Percentiles rank a stretch among this genome's conserved stretches.
These are phyloP conservation scores for Phellopilus nigrolimitatus DNA, from an alignment of 1,284 basidiomycete species.

Conservation along the genomic window DNA sequence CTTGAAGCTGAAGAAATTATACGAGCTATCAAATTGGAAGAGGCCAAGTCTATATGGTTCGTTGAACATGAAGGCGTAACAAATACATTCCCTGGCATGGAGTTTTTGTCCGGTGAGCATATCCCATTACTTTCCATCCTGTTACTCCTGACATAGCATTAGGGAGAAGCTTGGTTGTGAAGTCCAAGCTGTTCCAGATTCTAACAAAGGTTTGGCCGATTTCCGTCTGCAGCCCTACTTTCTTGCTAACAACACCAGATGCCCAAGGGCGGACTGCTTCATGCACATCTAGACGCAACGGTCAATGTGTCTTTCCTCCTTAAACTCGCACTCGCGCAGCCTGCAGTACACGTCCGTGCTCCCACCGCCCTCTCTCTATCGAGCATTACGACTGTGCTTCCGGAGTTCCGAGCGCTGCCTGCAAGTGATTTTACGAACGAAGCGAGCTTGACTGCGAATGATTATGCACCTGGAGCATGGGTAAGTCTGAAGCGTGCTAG, in stretches of 20 bases:
- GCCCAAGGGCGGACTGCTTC: constrained; percentile 71
- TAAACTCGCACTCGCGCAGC: constrained; percentile 48
- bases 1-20: constrained; percentile 50
- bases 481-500: constrained; percentile 51
- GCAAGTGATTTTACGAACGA: constrained; percentile 29
- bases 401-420: constrained; percentile 47
- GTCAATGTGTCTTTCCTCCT: constrained; percentile 52
- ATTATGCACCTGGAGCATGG: constrained; percentile 46
- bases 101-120: constrained; percentile 56
- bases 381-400: constrained; percentile 39
- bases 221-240: background rate
- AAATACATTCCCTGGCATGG: constrained; percentile 72
- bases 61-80: constrained; percentile 46
- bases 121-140: constrained; percentile 5
- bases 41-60: constrained; percentile 54
- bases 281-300: constrained; percentile 66
- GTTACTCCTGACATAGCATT: background rate
- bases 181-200: constrained; percentile 55
- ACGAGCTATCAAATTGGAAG: constrained; percentile 47
- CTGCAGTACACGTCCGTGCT: constrained; percentile 53
- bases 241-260: constrained; percentile 39
- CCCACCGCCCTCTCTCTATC: constrained; percentile 33
- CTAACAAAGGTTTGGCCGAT: constrained; percentile 44
- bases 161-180: constrained; percentile 54
- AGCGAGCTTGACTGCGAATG: constrained; percentile 38